Evolutionary conservation across 2,329 filamentous ascomycete species (phyloP).

Genomic region (Alternaria hordeiaustralica): DNA sequence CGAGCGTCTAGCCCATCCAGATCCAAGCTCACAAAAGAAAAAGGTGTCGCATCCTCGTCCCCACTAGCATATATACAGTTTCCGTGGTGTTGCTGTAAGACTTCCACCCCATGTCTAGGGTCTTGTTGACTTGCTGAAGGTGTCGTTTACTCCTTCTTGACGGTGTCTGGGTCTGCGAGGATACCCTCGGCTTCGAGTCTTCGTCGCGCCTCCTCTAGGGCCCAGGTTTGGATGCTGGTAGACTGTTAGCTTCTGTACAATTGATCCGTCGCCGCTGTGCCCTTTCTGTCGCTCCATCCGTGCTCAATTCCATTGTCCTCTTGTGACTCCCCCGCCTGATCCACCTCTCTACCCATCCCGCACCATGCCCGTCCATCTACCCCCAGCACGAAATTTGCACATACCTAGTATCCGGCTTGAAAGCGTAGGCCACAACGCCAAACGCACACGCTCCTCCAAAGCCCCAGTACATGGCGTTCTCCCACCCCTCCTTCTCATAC

Average conservation of each 20-base stretch:
- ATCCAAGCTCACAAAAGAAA: constrained; percentile 16
- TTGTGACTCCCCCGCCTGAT: neutral
- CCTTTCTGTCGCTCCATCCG: neutral
- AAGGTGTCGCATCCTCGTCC: neutral
- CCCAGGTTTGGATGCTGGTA: constrained; percentile 96
- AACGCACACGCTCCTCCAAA: constrained; percentile 79
- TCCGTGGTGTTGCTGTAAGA: constrained; percentile 5
- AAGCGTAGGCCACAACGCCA: constrained; percentile 82
- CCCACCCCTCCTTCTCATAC: constrained; percentile 95
- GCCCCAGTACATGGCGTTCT: constrained; percentile 82
- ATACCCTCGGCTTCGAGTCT: constrained; percentile 96
- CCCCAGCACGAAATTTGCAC: constrained; percentile 52
- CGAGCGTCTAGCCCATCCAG: constrained; percentile 11
- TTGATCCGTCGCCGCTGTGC: neutral
- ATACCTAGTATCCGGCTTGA: constrained; percentile 98
- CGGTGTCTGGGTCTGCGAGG: constrained; percentile 74
- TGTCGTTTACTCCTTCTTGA: constrained; percentile 49
- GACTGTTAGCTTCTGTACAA: constrained; percentile 22
- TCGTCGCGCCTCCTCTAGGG: constrained; percentile 92
- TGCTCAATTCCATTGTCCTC: neutral
- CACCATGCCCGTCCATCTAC: neutral
- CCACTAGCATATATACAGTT: constrained; percentile 13
- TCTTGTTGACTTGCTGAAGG: neutral
- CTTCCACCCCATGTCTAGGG: neutral
- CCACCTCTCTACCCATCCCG: neutral